A percentile compares a stretch with the other conserved stretches of the same genome.
Evolutionary conservation across 495 filamentous ascomycete genomes (phyloP).

Genomic region (Poronia punctata): DNA sequence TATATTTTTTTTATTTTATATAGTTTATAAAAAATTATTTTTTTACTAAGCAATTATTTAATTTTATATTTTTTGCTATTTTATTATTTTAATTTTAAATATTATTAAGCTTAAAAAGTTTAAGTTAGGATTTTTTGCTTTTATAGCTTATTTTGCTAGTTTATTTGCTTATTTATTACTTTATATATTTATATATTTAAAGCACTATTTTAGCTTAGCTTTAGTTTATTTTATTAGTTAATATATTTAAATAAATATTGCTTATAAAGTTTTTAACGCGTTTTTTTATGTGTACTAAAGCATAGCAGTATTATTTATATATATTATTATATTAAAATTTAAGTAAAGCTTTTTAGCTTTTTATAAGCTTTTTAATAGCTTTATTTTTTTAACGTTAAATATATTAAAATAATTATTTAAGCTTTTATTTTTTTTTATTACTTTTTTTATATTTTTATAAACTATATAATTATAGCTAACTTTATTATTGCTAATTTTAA

Average conservation of each 20-base stretch:
- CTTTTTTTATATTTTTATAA: neutral
- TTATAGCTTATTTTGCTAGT: neutral
- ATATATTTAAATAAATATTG: neutral
- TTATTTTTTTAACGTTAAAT: neutral
- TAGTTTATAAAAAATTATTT: neutral
- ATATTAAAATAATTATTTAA: neutral
- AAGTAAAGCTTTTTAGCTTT: neutral
- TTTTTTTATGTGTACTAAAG: neutral
- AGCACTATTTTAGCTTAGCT: neutral
- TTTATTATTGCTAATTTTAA: neutral
- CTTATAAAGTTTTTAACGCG: neutral
- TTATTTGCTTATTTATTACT: neutral
- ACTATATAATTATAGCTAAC: neutral
- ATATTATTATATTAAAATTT: neutral
- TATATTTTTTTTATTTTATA: slow-evolving; percentile 1
- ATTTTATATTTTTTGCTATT: neutral
- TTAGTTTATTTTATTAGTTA: neutral
- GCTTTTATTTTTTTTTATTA: neutral
- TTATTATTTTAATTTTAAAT: neutral
- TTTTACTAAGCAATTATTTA: neutral
- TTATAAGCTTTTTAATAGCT: neutral
- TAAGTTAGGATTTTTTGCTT: neutral
- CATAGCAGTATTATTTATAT: neutral
- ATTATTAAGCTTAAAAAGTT: neutral
- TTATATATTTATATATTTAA: neutral